Base-by-base conservation (phyloP, 257 asterid species). In the Solanum bulbocastanum region DNA sequence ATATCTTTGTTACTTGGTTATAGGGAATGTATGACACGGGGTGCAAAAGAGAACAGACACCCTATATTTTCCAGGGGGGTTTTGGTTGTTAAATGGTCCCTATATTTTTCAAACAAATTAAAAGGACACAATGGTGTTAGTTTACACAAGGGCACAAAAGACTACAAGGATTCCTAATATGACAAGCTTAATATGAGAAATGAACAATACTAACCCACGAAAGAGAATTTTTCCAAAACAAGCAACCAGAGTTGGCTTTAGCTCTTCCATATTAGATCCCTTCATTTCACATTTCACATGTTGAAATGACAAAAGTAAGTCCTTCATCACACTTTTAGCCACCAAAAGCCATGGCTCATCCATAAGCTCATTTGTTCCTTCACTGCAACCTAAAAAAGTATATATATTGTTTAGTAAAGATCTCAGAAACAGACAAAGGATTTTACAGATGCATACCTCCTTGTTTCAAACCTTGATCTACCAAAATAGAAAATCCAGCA, bases 191-290 rank as follows among this genome's bases (percentile, higher is more conserved):
- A n/a, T 30, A 10, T 65, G 11, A 12, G 36, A 83, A 84, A 42
- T 46, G 25, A 75, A 27, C 44, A 42, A 27, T 87, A 92, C 96
- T 88, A 87, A 92, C 94, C 93, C 90, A 68, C 87, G 90, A 89
- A 92, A 91, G 12, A 91, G 88, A 73, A 91, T 69, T 86, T 74
- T 87, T 78, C 96, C 96, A 20, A 92, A 56, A 11, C 92, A 90
- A 33, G 88, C 91, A 76, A 91, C 91, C 30, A 93, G 87, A 87
- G 30, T 62, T 12, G 93, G 91, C 87, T 88, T 93, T 44, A 91
- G 85, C 23, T 79, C 86, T 83, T 73, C 91, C 66, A n/a, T 37
- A 22, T 88, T 89, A 82, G 58, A 22, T 27, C 46, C 88, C 89
- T 46, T 83, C 85, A 91, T 89, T 85, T 83, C 91, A 71, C 32